Evolutionary conservation across 352 stramenopile species (phyloP), one percentile per base, ranked within the genome.

Genomic region (Phytophthora pini): DNA sequence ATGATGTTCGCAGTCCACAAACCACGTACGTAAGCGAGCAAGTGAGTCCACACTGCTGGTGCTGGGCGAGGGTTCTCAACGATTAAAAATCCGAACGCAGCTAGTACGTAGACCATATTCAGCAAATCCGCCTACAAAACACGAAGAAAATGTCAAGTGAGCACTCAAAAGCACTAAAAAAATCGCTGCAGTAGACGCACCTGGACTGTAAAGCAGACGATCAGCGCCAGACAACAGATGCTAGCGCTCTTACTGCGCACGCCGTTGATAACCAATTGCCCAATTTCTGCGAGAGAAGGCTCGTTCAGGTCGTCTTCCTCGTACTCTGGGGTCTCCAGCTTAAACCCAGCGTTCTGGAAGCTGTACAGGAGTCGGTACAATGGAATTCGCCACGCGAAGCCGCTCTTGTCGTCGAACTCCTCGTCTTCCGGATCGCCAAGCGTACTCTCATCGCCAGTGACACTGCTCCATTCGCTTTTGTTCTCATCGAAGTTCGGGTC

Each of bases 391-490:
- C 87, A 93, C 12, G 76, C 53, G 10, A 90, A 77, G 3, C 81
- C 70, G 22, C 59, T 79, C 44, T 72, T 75, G 15, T 78, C 66
- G 46, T 92, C 82, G 41, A 94, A 92, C 45, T 95, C 86, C 22
- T 87, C 74, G 52, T 94, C 88, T 79, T 96, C 88, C 1, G 73
- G 70, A 46, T 96, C 88, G 0, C 79, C 86, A 12, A 94, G 74
- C 15, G 78, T 88, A 50, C 88, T 96, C 56, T 95, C 88, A 38
- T 94, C 88, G 8, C 84, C 88, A 0, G 86, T 94, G 5, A 93
- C 87, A 63, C 88, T 96, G 51, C 84, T 96, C 77, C 87, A 90
- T 53, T 96, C 88, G 32, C 86, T 94, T 31, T 80, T 86, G 38
- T 69, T 75, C 39, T 95, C 87, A 39, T 95, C 84, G 36, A 73